A percentile compares a stretch with the other conserved stretches of the same genome.
phyloP scores from a whole-genome alignment of 192 early-diverging fungal species.

The Borealophlyctis nickersoniae region DNA sequence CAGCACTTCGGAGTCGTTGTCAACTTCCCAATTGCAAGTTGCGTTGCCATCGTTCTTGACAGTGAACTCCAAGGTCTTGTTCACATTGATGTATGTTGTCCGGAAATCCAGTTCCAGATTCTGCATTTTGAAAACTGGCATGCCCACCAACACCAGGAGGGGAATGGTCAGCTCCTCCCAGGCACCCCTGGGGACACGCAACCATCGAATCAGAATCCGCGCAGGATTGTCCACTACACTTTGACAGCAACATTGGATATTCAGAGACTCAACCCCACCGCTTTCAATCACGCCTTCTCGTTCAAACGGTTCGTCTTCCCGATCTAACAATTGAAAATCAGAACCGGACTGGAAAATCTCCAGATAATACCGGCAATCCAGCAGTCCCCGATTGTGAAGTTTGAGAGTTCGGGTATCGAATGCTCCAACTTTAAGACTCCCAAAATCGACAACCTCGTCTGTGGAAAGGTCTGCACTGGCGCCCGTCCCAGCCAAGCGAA shows the following conservation, averaged over 20 bases:
- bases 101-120: conserved; percentile 58
- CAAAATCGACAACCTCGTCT: conserved; percentile 52
- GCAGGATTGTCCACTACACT: conserved; percentile 25
- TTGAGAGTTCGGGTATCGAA: conserved; percentile 31
- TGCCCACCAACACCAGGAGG: conserved; percentile 48
- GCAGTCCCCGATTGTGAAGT: conserved; percentile 54
- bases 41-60: conserved; percentile 61
- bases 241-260: conserved; percentile 51
- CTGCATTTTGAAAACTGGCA: conserved; percentile 53
- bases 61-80: conserved; percentile 45
- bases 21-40: conserved; percentile 48
- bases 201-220: conserved; percentile 42
- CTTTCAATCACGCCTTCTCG: conserved; percentile 44
- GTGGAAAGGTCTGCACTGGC: conserved; percentile 53
- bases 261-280: conserved; percentile 35
- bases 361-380: conserved; percentile 43
- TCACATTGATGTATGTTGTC: conserved; percentile 59
- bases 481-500: conserved; percentile 52
- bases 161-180: conserved; percentile 44
- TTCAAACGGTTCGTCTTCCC: conserved; percentile 54
- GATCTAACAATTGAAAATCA: conserved; percentile 35
- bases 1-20: conserved; percentile 23
- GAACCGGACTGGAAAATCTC: conserved; percentile 45
- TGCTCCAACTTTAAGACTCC: conserved; percentile 45
- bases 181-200: conserved; percentile 42